phyloP scores from a whole-genome alignment of 441 rosid genomes.

The Jatropha podagrica region DNA sequence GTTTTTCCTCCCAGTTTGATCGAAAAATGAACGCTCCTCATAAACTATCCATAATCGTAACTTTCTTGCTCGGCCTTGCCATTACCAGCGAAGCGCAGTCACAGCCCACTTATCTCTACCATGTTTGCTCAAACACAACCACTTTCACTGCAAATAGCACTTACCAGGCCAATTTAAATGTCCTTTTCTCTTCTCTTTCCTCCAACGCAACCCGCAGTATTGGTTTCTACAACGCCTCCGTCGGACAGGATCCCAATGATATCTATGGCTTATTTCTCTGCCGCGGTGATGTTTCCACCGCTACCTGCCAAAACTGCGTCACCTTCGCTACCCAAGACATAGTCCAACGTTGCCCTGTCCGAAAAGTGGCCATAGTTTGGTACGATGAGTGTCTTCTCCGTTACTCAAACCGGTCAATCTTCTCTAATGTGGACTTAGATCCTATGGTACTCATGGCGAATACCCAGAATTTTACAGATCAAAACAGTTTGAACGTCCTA shows the following conservation, averaged over 20 bases:
- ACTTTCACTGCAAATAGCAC: constrained; percentile 19
- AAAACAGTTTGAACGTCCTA: not conserved
- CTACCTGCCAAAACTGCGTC: constrained; percentile 27
- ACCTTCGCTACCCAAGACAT: not conserved
- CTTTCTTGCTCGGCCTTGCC: constrained; percentile 1
- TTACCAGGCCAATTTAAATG: constrained; percentile 23
- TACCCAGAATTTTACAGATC: not conserved
- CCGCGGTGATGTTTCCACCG: constrained; percentile 30
- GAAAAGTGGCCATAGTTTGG: constrained; percentile 17
- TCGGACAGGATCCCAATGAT: constrained; percentile 5
- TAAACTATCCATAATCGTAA: not conserved
- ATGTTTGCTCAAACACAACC: constrained; percentile 12
- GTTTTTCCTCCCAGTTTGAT: not conserved
- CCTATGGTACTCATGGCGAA: not conserved
- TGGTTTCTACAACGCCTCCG: constrained; percentile 23
- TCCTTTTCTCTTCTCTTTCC: constrained; percentile 23
- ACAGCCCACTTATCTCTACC: not conserved
- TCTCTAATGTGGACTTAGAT: not conserved
- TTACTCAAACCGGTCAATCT: constrained; percentile 23
- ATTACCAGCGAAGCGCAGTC: not conserved
- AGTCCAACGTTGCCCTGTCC: constrained; percentile 16
- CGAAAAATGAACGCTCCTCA: not conserved
- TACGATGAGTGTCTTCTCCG: constrained; percentile 26
- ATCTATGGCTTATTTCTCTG: constrained; percentile 40
- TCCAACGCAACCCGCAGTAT: constrained; percentile 1